Evolutionary conservation across 768 basidiomycete species (phyloP).

Genomic region (Boletus pseudopeckii): DNA sequence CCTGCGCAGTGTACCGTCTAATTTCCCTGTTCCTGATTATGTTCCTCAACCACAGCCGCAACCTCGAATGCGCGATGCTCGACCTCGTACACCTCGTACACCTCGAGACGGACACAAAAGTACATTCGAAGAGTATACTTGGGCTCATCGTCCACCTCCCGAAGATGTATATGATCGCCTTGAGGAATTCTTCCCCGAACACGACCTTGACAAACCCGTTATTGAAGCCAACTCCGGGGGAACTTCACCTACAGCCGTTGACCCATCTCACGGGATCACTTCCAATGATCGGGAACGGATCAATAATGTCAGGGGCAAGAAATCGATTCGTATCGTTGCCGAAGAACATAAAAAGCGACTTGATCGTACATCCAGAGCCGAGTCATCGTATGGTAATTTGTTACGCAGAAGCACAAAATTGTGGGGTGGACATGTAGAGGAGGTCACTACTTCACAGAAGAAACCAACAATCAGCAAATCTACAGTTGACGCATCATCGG

Average conservation of each 20-base stretch:
- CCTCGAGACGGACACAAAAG: constrained; percentile 26
- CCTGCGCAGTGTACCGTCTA: constrained; percentile 15
- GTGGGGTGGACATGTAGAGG: constrained; percentile 92
- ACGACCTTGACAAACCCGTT: constrained; percentile 94
- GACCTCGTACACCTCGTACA: constrained; percentile 25
- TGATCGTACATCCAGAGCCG: constrained; percentile 64
- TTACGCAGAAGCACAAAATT: constrained; percentile 87
- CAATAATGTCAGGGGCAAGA: constrained; percentile 62
- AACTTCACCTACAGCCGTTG: constrained; percentile 68
- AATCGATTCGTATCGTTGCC: constrained; percentile 90
- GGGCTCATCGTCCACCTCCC: constrained; percentile 87
- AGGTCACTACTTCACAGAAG: constrained; percentile 77
- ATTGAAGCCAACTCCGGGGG: constrained; percentile 83
- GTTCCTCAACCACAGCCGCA: constrained; percentile 13
- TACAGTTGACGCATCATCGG: constrained; percentile 58
- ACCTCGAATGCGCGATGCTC: constrained; percentile 14
- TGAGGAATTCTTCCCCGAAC: constrained; percentile 93
- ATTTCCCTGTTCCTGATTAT: constrained; percentile 19
- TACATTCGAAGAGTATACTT: constrained; percentile 71
- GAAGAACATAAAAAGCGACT: constrained; percentile 80
- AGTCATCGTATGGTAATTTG: constrained; percentile 48
- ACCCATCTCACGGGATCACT: constrained; percentile 42
- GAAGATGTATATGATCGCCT: constrained; percentile 93
- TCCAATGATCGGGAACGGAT: constrained; percentile 35
- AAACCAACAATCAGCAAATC: constrained; percentile 42